Evolutionary conservation across 441 rosid species (phyloP).

Genomic region (Brassica balearica): DNA sequence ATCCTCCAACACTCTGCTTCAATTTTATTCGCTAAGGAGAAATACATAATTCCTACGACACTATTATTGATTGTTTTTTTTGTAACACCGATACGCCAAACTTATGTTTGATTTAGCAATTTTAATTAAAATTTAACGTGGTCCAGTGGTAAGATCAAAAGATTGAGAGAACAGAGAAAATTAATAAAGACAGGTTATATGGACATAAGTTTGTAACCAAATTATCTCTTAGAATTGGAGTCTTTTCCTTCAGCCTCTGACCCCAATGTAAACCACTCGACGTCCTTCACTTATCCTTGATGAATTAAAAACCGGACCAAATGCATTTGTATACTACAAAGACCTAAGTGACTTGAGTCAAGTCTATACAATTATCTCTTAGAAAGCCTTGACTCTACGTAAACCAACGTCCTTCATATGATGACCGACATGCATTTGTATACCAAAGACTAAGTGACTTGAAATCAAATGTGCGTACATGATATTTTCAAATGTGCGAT

Average conservation of each 20-base stretch:
- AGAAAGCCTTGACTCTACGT: background rate
- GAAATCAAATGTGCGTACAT: too few species aligned
- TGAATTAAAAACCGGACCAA: background rate
- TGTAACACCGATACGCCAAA: too few species aligned
- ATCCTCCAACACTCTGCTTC: too few species aligned
- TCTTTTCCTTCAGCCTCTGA: background rate
- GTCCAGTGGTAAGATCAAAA: background rate
- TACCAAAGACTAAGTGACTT: too few species aligned
- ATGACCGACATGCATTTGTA: too few species aligned
- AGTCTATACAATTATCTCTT: background rate
- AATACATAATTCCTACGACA: too few species aligned
- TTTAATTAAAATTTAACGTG: background rate
- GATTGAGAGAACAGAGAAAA: background rate
- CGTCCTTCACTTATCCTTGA: background rate
- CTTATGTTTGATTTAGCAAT: too few species aligned
- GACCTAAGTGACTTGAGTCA: background rate
- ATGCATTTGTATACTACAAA: background rate
- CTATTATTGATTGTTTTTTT: too few species aligned
- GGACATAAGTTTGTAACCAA: background rate
- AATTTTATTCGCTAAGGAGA: too few species aligned
- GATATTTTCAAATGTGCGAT: too few species aligned
- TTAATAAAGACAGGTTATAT: background rate
- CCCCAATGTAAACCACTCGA: background rate
- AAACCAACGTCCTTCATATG: too few species aligned
- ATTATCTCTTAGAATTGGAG: background rate